Evolutionary conservation across 805 yeast species (phyloP), one percentile per base, ranked within the genome.

Genomic region (Diddensiella santjacobensis): DNA sequence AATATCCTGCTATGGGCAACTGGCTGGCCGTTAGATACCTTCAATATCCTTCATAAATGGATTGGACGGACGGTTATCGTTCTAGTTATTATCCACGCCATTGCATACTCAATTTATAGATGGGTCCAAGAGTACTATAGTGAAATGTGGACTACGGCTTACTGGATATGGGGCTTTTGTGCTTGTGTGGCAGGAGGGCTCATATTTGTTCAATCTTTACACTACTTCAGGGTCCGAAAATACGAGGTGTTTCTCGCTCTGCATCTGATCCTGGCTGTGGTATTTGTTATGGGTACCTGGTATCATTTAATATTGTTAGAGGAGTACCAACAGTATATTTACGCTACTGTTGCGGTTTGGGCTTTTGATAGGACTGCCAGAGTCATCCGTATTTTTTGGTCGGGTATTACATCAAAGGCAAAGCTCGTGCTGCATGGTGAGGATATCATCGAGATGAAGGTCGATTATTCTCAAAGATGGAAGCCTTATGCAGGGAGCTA

Each of bases 321-420:
- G n/a, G 47, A 33, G 40, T 4, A 38, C 11, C 44, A 41, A 19
- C 41, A 33, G 13, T 79, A 74, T 67, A 57, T 75, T 18, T 79
- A 76, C 48, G 75, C 79, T 3, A 60, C 81, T 8, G 73, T 78
- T 50, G 82, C 79, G 0, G 69, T 87, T 3, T 88, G 96, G 96
- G 73, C 69, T 1, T 71, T 78, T 53, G 95, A 87, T 61, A 70
- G 90, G 47, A 51, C 78, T 0, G 57, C 77, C n/a, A 72, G 96
- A 52, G 50, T 81, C 10, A 65, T 73, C 1, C 74, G 87, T 45
- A 63, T 86, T 1, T 11, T 36, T n/a, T 43, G 46, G 47, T 26
- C 45, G 11, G 50, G 50, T 4, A 15, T 40, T 6, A n/a, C n/a
- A 4, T 36, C 47, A 4, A 23, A 13, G 40, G 47, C 47, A 4